phyloP scores from a whole-genome alignment of 1,284 basidiomycete species.

The Rhodotorula mucilaginosa region DNA sequence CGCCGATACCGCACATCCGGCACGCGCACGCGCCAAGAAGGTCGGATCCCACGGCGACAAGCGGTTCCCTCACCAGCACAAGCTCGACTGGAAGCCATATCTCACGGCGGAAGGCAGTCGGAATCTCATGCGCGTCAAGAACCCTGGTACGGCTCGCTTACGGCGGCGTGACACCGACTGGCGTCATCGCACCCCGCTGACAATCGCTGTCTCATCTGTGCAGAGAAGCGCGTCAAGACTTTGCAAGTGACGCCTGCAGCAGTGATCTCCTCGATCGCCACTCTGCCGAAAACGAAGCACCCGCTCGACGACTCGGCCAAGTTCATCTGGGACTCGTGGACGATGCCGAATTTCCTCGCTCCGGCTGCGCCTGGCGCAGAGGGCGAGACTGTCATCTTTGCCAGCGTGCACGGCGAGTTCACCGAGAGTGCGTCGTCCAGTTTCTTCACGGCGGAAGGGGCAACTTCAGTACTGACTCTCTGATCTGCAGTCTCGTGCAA shows the following conservation, averaged over 20 bases:
- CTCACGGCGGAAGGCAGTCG: conserved; percentile 60
- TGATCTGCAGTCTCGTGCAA: conserved; percentile 48
- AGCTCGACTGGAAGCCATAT: conserved; percentile 68
- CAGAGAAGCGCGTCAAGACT: conserved; percentile 63
- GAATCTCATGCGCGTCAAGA: conserved; percentile 68
- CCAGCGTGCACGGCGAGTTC: conserved; percentile 88
- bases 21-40: conserved; percentile 64
- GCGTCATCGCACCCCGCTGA: neutral
- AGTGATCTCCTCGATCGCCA: conserved; percentile 61
- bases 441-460: conserved; percentile 20
- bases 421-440: conserved; percentile 64
- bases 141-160: conserved; percentile 50
- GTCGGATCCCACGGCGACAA: conserved; percentile 46
- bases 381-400: conserved; percentile 64
- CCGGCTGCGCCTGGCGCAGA: conserved; percentile 53
- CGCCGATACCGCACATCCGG: conserved; percentile 74
- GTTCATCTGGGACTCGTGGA: conserved; percentile 85
- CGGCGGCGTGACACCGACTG: no score
- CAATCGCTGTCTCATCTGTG: neutral
- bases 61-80: conserved; percentile 71
- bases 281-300: conserved; percentile 76
- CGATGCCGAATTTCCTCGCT: conserved; percentile 52
- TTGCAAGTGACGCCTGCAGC: conserved; percentile 71
- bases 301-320: conserved; percentile 67
- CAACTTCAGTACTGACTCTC: conserved; percentile 44